Base-by-base conservation (phyloP, 2,329 filamentous ascomycete species). In the Zasmidium angulare region DNA sequence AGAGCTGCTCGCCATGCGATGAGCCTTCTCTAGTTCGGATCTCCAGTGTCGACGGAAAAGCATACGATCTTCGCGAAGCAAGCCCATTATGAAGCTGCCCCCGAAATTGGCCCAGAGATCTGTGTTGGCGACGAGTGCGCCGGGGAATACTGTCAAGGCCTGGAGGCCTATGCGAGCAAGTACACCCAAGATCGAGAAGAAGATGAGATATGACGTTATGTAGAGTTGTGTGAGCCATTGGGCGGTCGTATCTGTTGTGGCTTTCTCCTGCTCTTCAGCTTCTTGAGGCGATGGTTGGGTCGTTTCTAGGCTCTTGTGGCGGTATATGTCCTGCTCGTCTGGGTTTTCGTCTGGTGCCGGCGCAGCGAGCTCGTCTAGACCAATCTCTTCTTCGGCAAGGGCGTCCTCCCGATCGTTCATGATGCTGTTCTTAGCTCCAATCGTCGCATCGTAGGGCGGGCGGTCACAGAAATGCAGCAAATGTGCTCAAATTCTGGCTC, bases 131-230 rank as follows among this genome's bases (percentile, higher is more conserved):
- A 93, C 78, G 0, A 91, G 90, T 0, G 89, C 85, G 19, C 86
- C 88, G 2, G 88, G 85, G 71, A 95, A 96, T 49, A 80, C 83
- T 0, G 90, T 93, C 54, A 96, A 77, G 17, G 87, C 85, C 67
- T 90, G 84, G 9, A 96, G 77, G 2, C 91, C 91, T 0, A 96
- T 77, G 4, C 92, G 85, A 1, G 91, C 89, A 24, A 96, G 82
- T 0, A 91, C 93, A 49, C 92, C 92, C 47, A 93, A 75, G n/a
- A 96, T 82, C 21, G 91, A 86, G 75, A 96, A 96, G 68, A 96
- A 80, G 59, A 93, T 79, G 24, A 96, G 84, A 74, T 95, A 90
- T 0, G 89, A 91, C 61, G 91, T 70, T 1, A 86, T 90, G 75
- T 91, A 77, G 22, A 77, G 56, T 49, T 62, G 51, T 11, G 53